These are phyloP conservation scores for Diphasiastrum complanatum DNA, from an alignment of 83 land plant species.

Conservation along the genomic window DNA sequence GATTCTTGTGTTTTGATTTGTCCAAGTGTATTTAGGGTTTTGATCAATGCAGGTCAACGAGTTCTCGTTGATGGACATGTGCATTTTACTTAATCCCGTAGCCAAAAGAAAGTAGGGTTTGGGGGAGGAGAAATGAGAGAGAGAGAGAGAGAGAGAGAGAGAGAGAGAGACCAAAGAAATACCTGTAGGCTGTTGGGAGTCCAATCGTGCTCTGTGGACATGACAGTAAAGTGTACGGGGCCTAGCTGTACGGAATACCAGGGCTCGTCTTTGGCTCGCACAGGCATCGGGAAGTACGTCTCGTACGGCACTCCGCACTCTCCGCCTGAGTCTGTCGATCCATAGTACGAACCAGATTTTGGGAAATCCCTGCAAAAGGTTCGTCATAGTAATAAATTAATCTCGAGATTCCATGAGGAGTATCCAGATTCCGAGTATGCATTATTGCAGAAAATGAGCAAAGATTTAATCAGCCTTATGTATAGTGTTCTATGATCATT, in stretches of 20 bases:
- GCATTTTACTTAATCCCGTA: too few species aligned
- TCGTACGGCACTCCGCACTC: conserved; percentile 90
- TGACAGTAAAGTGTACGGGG: conserved; percentile 71
- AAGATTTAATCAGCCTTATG: too few species aligned
- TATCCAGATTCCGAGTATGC: not conserved
- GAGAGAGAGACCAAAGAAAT: too few species aligned
- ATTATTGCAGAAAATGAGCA: not conserved
- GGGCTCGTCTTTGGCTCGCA: conserved; percentile 56
- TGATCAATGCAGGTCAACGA: too few species aligned
- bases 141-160: too few species aligned
- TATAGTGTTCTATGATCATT: too few species aligned
- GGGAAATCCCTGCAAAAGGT: conserved; percentile 48
- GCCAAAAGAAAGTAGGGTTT: too few species aligned
- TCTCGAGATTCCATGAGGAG: not conserved
- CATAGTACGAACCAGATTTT: conserved; percentile 47
- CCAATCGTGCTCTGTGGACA: conserved; percentile 89
- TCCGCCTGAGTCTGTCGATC: conserved; percentile 75
- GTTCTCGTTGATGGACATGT: too few species aligned
- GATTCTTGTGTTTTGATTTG: too few species aligned
- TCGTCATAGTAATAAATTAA: conserved; percentile 1
- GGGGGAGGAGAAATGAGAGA: too few species aligned
- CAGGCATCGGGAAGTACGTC: conserved; percentile 85
- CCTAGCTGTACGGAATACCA: conserved; percentile 86
- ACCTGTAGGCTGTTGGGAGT: conserved; percentile 62
- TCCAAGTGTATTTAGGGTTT: too few species aligned